Conservation (phyloP, 1,284 basidiomycete species). For the Gymnopus androsaceus region DNA sequence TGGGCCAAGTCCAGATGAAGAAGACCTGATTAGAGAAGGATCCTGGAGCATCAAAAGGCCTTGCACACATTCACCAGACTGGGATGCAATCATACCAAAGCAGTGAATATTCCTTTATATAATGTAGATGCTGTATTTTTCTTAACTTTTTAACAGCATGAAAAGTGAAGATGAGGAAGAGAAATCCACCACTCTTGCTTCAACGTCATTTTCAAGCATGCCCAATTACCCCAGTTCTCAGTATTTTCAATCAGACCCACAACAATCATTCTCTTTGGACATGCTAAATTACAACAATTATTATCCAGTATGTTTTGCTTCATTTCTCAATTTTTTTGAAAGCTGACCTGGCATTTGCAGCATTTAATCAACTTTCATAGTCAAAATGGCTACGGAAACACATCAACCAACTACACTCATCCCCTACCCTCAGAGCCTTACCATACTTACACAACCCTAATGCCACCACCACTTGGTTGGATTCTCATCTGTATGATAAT, state of each 20-base stretch:
- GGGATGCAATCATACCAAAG: too few species aligned
- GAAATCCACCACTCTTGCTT: neutral
- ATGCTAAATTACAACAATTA: slow-evolving; percentile 6
- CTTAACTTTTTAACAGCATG: slow-evolving; percentile 1
- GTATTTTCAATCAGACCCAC: neutral
- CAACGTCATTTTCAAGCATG: neutral
- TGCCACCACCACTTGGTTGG: neutral
- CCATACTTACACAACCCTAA: neutral
- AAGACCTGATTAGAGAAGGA: too few species aligned
- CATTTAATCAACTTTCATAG: neutral
- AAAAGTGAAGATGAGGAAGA: slow-evolving; percentile 1
- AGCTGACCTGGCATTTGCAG: neutral
- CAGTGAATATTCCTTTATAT: slow-evolving; percentile 7
- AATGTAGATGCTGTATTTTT: neutral
- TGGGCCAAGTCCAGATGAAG: too few species aligned
- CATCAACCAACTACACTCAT: neutral
- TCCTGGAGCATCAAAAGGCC: too few species aligned
- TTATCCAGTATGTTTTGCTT: slow-evolving; percentile 1
- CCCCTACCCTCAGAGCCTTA: neutral
- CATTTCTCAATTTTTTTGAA: neutral
- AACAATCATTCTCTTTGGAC: slow-evolving; percentile 1
- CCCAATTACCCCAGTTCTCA: slow-evolving; percentile 6
- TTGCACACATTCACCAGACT: too few species aligned
- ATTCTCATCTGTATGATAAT: neutral
- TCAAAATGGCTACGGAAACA: neutral